Base-by-base conservation (phyloP, 257 asterid genomes). In the Solanum bulbocastanum region DNA sequence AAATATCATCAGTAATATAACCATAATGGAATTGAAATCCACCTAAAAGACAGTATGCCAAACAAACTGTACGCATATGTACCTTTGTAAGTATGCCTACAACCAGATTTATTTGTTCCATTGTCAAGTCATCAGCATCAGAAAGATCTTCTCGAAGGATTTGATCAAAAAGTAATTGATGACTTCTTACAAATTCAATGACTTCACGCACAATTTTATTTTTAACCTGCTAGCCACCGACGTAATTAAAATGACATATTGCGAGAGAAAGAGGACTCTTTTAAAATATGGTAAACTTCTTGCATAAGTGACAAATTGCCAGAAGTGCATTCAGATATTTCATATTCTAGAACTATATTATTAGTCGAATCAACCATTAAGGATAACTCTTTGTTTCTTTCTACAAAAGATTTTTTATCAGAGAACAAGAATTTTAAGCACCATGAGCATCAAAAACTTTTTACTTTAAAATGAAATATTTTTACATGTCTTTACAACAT, bases 41-140 rank as follows among this genome's bases (percentile, higher is more conserved):
- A 78, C 60, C 76, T 65, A 33, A 49, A 65, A 39, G 37, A 39
- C 10, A 39, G 79, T 25, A 85, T 15, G 78, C 37, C 60, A 84
- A 60, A 27, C 37, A 84, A 65, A 78, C 30, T 39, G 46, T 76
- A 39, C 5, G 9, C 40, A 20, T 22, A 73, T 73, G 10, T 49
- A 97, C 99, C 99, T 97, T 96, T 95, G 96, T 90, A 86, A 97
- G 98, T 89, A 94, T 90, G 87, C 98, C 97, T 49, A 94, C 96
- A 79, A 94, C 95, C 85, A 95, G 95, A 92, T 92, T 95, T 88
- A 92, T 88, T 88, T 94, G 93, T 89, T 97, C 99, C 97, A 93
- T 91, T 42, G 91, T 93, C 89, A 92, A 89, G 88, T 92, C 99
- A 95, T 93, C 94, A 86, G 95, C 94, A 87, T 88, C 94, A n/a